A percentile compares a stretch with the other conserved stretches of the same genome.
Evolutionary conservation across 2,329 filamentous ascomycete genomes (phyloP).

Genomic region (Colletotrichum sidae): DNA sequence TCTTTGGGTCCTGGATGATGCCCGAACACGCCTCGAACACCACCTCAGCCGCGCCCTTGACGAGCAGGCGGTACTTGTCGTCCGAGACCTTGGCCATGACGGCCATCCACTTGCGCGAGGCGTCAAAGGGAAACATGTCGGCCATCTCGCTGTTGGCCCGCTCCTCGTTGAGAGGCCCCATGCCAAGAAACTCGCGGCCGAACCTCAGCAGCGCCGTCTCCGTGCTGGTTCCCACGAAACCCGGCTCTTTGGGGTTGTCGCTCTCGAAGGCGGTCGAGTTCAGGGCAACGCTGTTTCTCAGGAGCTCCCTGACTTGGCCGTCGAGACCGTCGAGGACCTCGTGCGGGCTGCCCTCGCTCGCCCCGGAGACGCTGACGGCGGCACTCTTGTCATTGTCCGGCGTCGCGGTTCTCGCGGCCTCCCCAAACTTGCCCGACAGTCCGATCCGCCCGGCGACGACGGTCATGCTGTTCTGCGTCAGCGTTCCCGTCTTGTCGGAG

Average conservation of each 20-base stretch:
- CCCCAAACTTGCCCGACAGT: slow-evolving; percentile 49
- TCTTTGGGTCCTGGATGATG: slow-evolving; percentile 58
- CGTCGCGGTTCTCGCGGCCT: slow-evolving; percentile 33
- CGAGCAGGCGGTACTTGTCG: slow-evolving; percentile 61
- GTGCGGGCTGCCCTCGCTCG: slow-evolving; percentile 41
- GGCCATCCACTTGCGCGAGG: slow-evolving; percentile 67
- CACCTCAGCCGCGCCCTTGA: slow-evolving; percentile 70
- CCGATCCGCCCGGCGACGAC: slow-evolving; percentile 70
- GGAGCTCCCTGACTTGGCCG: slow-evolving; percentile 48
- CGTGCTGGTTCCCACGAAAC: slow-evolving; percentile 66
- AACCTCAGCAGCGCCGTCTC: slow-evolving; percentile 66
- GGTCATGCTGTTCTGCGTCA: slow-evolving; percentile 73
- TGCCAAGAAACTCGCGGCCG: slow-evolving; percentile 60
- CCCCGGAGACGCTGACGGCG: slow-evolving; percentile 38
- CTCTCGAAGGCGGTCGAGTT: slow-evolving; percentile 68
- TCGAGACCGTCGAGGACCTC: slow-evolving; percentile 44
- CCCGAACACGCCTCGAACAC: slow-evolving; percentile 58
- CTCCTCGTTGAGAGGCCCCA: slow-evolving; percentile 58
- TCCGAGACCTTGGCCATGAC: slow-evolving; percentile 60
- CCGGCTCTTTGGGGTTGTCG: slow-evolving; percentile 47
- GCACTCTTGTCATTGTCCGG: slow-evolving; percentile 40
- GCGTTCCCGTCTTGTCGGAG: slow-evolving; percentile 74
- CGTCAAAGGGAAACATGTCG: slow-evolving; percentile 66
- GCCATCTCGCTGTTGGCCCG: slow-evolving; percentile 58
- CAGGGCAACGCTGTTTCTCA: slow-evolving; percentile 55